Percentiles rank a stretch among this genome's conserved stretches.
These are phyloP conservation scores for Fistulinella prunicolor DNA, from an alignment of 768 basidiomycete species.

Conservation along the genomic window DNA sequence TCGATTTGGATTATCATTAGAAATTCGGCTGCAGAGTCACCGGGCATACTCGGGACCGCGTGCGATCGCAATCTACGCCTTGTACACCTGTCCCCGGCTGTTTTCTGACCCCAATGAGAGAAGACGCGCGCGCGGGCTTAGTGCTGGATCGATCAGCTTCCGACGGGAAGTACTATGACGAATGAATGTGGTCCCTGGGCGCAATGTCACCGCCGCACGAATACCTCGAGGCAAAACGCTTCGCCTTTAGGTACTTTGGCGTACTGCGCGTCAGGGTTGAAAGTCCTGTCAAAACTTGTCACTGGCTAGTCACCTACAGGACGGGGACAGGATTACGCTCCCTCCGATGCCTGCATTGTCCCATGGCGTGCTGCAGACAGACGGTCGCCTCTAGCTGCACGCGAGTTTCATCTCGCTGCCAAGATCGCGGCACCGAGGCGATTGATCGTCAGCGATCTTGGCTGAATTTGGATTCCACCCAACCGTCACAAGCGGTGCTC, in stretches of 20 bases:
- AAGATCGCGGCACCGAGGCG: constrained; percentile 28
- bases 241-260: constrained; percentile 30
- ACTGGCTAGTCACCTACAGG: background rate
- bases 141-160: constrained; percentile 23
- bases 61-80: constrained; percentile 8
- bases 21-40: constrained; percentile 20
- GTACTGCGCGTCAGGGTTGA: constrained; percentile 34
- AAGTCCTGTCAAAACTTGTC: constrained; percentile 14
- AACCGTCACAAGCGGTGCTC: constrained; percentile 10
- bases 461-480: constrained; percentile 12
- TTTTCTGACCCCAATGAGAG: constrained; percentile 7
- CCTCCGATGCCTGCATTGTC: constrained; percentile 11
- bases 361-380: constrained; percentile 7
- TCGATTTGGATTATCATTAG: constrained; percentile 27
- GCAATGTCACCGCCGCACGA: constrained; percentile 31
- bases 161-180: constrained; percentile 29
- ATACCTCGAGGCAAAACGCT: constrained; percentile 32
- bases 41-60: constrained; percentile 24
- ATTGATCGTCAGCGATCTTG: constrained; percentile 21
- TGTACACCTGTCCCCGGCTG: constrained; percentile 12
- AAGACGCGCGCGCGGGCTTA: constrained; percentile 19
- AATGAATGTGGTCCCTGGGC: constrained; percentile 24
- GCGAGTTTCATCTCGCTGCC: constrained; percentile 15
- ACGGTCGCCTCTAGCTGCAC: constrained; percentile 12
- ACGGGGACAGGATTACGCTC: constrained; percentile 4